A percentile compares a stretch with the other conserved stretches of the same genome.
phyloP scores from a whole-genome alignment of 2,329 filamentous ascomycete species.

The Pseudofabraea citricarpa region DNA sequence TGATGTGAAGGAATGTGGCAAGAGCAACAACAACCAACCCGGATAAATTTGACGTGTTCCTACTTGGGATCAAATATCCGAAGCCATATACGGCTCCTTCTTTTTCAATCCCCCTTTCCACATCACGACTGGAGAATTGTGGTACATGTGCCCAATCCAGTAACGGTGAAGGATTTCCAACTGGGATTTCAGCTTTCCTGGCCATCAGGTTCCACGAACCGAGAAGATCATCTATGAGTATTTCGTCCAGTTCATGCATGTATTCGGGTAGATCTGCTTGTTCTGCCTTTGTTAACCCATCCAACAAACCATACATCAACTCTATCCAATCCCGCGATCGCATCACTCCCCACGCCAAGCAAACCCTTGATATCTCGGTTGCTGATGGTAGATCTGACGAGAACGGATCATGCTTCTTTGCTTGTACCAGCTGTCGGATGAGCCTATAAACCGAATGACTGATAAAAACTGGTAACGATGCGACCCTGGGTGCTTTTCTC shows the following conservation, averaged over 20 bases:
- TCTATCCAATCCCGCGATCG: slow-evolving; percentile 19
- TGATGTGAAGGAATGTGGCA: slow-evolving; percentile 20
- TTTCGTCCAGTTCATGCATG: slow-evolving; percentile 4
- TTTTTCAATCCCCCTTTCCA: slow-evolving; percentile 6
- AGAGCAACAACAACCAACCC: slow-evolving; percentile 18
- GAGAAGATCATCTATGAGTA: slow-evolving; percentile 21
- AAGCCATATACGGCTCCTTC: slow-evolving; percentile 13
- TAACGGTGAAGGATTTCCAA: slow-evolving; percentile 1
- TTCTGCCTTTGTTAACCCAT: slow-evolving; percentile 12
- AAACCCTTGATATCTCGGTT: slow-evolving; percentile 22
- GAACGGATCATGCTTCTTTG: slow-evolving; percentile 15
- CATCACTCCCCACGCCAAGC: slow-evolving; percentile 19
- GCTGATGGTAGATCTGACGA: slow-evolving; percentile 19
- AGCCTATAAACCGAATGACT: slow-evolving; percentile 12
- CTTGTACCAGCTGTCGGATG: slow-evolving; percentile 14
- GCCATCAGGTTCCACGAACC: slow-evolving; percentile 26
- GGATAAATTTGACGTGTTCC: slow-evolving; percentile 7
- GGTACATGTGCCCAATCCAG: slow-evolving; percentile 23
- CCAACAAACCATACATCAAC: slow-evolving; percentile 18
- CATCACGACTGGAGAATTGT: slow-evolving; percentile 7
- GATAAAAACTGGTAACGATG: slow-evolving; percentile 18
- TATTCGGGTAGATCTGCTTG: slow-evolving; percentile 1
- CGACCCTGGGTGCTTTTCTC: slow-evolving; percentile 4
- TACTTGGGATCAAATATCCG: slow-evolving; percentile 15
- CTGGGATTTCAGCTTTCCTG: slow-evolving; percentile 6